phyloP scores from a whole-genome alignment of 106 monocot species.

The Amphibolis antarctica region DNA sequence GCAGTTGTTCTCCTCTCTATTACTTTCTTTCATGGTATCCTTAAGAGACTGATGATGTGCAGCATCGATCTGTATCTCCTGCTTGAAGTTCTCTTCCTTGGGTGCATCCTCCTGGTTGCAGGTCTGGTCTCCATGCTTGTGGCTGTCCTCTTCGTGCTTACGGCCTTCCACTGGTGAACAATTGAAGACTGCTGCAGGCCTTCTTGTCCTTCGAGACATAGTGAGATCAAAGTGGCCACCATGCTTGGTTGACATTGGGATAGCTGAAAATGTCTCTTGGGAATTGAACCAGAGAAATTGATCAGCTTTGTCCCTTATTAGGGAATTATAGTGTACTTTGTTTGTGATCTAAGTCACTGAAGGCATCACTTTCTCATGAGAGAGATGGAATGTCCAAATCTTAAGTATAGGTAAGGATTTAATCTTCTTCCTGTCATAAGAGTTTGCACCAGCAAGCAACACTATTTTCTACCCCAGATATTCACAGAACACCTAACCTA shows the following conservation, averaged over 20 bases:
- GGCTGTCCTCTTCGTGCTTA: background rate
- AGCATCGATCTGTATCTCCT: background rate
- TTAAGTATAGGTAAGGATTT: background rate
- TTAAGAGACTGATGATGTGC: background rate
- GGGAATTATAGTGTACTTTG: background rate
- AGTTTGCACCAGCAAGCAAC: background rate
- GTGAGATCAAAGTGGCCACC: background rate
- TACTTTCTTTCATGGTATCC: background rate
- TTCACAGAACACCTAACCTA: slow-evolving; percentile 4
- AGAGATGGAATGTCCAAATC: slow-evolving; percentile 1
- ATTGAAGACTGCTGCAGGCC: background rate
- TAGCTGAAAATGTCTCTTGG: background rate
- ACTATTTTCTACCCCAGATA: too few relatives aligned
- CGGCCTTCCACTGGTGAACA: background rate
- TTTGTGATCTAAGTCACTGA: background rate
- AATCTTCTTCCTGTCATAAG: background rate
- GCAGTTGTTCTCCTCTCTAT: background rate
- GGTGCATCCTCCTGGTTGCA: background rate
- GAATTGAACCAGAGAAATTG: background rate
- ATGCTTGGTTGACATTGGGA: background rate
- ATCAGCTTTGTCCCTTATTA: background rate
- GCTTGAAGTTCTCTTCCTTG: slow-evolving; percentile 1
- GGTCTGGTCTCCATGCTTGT: background rate
- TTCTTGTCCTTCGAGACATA: slow-evolving; percentile 9
- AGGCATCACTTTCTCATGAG: background rate